Base-by-base conservation (phyloP, 2,329 filamentous ascomycete species). In the Aureobasidium sp. region DNA sequence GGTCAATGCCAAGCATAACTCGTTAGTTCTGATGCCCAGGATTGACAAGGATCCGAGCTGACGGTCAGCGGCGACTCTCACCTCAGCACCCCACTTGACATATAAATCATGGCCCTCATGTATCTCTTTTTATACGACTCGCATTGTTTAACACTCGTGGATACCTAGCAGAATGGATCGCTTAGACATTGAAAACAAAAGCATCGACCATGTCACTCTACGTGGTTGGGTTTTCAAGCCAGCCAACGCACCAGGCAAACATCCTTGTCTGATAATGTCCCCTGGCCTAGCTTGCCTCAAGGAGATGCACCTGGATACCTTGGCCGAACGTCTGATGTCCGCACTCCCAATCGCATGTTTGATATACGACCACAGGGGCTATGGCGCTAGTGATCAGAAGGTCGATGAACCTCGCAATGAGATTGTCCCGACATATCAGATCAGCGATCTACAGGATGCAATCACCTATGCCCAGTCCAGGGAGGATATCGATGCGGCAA, bases 381-480 rank as follows among this genome's bases (percentile, higher is more conserved):
- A 71, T 60, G 73, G 73, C 7, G 65, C 58, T 19, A 71, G 70
- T 57, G 73, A 76, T 37, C 39, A 42, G 4, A 60, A 60, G 22
- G 56, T 40, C 5, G 71, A 71, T 17, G 56, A 68, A 53, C 73
- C 72, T 8, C 67, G 70, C 12, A 64, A 68, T 5, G 71, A 74
- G 63, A 72, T 77, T 31, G 65, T 70, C 27, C 68, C 72, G 0
- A 31, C 58, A 4, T 24, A 68, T 42, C 73, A 77, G 63, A 64
- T 66, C 27, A 69, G 66, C 50, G 74, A 77, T 64, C 69, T 70
- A 44, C 69, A 67, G 7, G 72, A 76, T 64, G 74, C 75, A 6
- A 74, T 77, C 47, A 75, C 73, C 15, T 77, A 71, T 65, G 70
- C 70, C 6, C 70, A 72, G 48, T 67, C 67, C 8, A 59, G 67